Evolutionary conservation across 345 rosid species (phyloP).

Genomic region (Acer saccharum): DNA sequence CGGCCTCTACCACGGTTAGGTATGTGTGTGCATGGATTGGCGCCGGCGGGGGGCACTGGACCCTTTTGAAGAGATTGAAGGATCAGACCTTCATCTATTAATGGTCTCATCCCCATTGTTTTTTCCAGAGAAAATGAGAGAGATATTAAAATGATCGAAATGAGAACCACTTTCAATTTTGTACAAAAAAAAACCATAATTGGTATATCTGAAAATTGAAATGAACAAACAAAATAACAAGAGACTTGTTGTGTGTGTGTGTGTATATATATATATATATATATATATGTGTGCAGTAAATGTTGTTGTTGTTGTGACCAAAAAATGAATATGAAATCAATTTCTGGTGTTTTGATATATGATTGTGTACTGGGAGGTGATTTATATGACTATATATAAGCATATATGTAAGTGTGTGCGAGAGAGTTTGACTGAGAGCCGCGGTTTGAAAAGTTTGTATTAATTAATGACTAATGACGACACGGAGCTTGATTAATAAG

Average conservation of each 20-base stretch:
- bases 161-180: neutral
- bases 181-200: neutral
- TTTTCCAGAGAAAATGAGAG: conserved; percentile 5
- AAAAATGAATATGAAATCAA: too few relatives aligned
- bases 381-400: too few relatives aligned
- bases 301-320: too few relatives aligned
- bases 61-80: conserved; percentile 42
- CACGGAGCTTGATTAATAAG: neutral
- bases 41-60: conserved; percentile 30
- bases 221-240: too few relatives aligned
- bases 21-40: conserved; percentile 39
- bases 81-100: conserved; percentile 2
- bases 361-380: neutral
- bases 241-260: neutral
- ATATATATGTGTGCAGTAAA: too few relatives aligned
- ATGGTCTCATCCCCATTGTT: conserved; percentile 31
- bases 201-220: too few relatives aligned
- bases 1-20: conserved; percentile 31
- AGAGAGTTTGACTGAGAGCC: neutral
- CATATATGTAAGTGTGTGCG: neutral
- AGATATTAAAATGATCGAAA: neutral
- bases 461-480: neutral
- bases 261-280: too few relatives aligned
- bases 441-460: neutral
- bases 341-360: neutral